Percentiles rank a stretch among this genome's conserved stretches.
Conservation (phyloP, 306 rosid species). For the Vigna mungo region DNA sequence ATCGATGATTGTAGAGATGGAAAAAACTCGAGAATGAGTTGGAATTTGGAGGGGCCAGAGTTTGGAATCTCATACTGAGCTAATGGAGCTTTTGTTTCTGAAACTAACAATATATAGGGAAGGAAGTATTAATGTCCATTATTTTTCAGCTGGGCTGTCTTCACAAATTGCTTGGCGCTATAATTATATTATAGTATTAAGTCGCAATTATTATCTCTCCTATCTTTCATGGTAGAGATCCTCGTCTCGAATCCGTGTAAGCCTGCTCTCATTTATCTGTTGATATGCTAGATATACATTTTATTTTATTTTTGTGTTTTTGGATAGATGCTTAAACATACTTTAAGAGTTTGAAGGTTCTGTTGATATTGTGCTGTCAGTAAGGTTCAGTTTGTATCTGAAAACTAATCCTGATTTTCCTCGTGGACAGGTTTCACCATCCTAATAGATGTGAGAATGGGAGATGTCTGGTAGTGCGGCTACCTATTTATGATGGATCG, state of each 20-base stretch:
- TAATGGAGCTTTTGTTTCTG: constrained; percentile 56
- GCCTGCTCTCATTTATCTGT: constrained; percentile 14
- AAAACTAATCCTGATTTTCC: constrained; percentile 31
- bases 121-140: constrained; percentile 13
- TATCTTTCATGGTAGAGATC: constrained; percentile 44
- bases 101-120: constrained; percentile 41
- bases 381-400: constrained; percentile 22
- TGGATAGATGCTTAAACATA: constrained; percentile 23
- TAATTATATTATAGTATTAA: constrained; percentile 17
- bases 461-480: constrained; percentile 34
- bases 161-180: constrained; percentile 5
- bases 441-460: background rate
- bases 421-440: constrained; percentile 45
- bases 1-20: constrained; percentile 59
- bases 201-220: constrained; percentile 26
- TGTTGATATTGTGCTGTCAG: constrained; percentile 20
- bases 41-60: constrained; percentile 46
- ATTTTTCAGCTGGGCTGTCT: constrained; percentile 35
- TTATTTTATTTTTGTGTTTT: background rate
- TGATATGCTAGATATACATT: background rate
- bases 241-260: constrained; percentile 42
- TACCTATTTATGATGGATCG: constrained; percentile 1
- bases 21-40: constrained; percentile 49
- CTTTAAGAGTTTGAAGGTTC: background rate
- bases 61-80: constrained; percentile 54